Conservation (phyloP, 306 rosid genomes). For the Crataegus laevigata region DNA sequence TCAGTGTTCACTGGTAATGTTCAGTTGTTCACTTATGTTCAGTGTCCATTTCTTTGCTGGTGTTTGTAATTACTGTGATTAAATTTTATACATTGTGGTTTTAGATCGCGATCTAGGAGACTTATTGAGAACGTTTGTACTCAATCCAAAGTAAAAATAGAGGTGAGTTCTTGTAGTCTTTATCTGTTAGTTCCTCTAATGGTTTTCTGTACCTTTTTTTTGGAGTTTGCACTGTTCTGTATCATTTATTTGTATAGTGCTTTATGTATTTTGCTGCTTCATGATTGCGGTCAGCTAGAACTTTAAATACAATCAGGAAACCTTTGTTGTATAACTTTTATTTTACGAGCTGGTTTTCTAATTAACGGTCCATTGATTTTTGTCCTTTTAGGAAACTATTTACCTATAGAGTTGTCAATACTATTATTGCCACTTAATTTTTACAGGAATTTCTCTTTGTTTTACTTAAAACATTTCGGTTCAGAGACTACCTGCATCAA, state of each 20-base stretch:
- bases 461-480: not conserved
- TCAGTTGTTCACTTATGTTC: too few relatives aligned
- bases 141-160: conserved; percentile 63
- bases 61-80: conserved; percentile 14
- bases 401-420: too few relatives aligned
- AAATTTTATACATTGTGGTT: conserved; percentile 1
- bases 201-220: not conserved
- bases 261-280: not conserved
- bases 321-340: not conserved
- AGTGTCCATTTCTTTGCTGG: not conserved
- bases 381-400: not conserved
- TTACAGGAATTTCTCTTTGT: not conserved
- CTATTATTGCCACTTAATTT: not conserved
- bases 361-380: not conserved
- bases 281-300: not conserved
- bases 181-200: conserved; percentile 1
- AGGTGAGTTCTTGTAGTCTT: conserved; percentile 40
- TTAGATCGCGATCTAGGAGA: conserved; percentile 73
- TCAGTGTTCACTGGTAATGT: too few relatives aligned
- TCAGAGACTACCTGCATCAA: not conserved
- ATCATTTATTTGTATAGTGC: not conserved
- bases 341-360: not conserved
- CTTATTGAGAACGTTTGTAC: conserved; percentile 55
- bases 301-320: not conserved
- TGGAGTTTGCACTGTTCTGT: not conserved